phyloP scores from a whole-genome alignment of 371 early-diverging fungal genomes.

The Syncephalis fuscata region DNA sequence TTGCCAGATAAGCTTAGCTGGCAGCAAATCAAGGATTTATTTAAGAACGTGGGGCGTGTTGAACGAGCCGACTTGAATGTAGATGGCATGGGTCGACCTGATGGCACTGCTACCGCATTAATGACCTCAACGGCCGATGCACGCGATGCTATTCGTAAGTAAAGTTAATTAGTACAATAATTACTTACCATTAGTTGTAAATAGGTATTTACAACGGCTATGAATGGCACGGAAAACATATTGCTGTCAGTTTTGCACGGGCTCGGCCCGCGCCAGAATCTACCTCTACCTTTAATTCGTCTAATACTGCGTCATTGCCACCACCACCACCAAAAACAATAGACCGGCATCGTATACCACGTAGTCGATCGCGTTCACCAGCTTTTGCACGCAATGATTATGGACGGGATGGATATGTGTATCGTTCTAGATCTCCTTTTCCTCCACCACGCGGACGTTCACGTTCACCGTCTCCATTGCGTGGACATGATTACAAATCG shows the following conservation, averaged over 20 bases:
- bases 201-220: conserved; percentile 52
- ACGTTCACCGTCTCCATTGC: too few species aligned
- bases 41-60: conserved; percentile 28
- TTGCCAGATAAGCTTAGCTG: conserved; percentile 52
- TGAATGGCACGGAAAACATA: conserved; percentile 53
- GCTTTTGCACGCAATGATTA: too few species aligned
- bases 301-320: too few species aligned
- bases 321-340: too few species aligned
- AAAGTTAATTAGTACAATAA: neutral
- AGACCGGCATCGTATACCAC: too few species aligned
- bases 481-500: too few species aligned
- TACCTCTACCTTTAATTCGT: too few species aligned
- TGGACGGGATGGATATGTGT: too few species aligned
- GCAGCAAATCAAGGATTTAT: conserved; percentile 64
- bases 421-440: too few species aligned
- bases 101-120: conserved; percentile 50
- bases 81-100: conserved; percentile 38
- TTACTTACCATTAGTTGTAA: conserved; percentile 3
- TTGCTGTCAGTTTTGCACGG: conserved; percentile 32
- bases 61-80: conserved; percentile 46
- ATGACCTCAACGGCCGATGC: conserved; percentile 47
- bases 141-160: conserved; percentile 46
- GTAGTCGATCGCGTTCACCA: too few species aligned
- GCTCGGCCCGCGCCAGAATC: too few species aligned
- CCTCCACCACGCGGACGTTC: too few species aligned